These are phyloP conservation scores for Pachyrhizus erosus DNA, from an alignment of 306 rosid genomes.

Conservation along the genomic window DNA sequence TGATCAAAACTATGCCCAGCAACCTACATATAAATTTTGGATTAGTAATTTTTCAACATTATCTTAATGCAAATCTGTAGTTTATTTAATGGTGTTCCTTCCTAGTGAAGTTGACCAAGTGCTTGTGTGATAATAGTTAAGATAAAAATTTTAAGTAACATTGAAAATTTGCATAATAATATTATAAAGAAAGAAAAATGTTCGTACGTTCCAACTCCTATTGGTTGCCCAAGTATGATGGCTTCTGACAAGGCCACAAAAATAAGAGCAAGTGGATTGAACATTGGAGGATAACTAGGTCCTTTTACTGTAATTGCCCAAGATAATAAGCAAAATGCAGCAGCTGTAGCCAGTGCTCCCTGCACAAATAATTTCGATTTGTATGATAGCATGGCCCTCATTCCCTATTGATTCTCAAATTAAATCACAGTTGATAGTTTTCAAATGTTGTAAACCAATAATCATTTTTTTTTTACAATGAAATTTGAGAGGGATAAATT, in stretches of 20 bases:
- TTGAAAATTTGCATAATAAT: not conserved
- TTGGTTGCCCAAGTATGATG: conserved; percentile 56
- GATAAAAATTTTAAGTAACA: not conserved
- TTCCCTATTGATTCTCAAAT: not conserved
- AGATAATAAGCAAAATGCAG: conserved; percentile 63
- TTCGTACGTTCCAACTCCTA: conserved; percentile 62
- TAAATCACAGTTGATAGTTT: not conserved
- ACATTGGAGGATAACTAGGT: conserved; percentile 79
- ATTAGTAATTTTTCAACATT: not conserved
- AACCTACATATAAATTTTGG: not conserved
- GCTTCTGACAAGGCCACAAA: conserved; percentile 70
- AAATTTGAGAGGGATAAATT: too few species aligned
- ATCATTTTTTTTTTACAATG: too few species aligned
- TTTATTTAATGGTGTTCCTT: not conserved
- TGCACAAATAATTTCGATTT: conserved; percentile 28
- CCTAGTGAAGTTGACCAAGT: not conserved
- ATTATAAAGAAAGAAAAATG: not conserved
- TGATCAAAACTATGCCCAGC: conserved; percentile 14
- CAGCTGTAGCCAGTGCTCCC: conserved; percentile 71
- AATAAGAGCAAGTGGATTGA: conserved; percentile 69
- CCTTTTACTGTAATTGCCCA: conserved; percentile 64
- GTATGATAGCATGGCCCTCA: not conserved
- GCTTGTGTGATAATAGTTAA: not conserved
- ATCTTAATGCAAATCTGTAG: not conserved
- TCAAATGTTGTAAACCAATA: too few species aligned